These are phyloP conservation scores for Leishmania turanica DNA, from an alignment of 208 protist species.

Conservation along the genomic window DNA sequence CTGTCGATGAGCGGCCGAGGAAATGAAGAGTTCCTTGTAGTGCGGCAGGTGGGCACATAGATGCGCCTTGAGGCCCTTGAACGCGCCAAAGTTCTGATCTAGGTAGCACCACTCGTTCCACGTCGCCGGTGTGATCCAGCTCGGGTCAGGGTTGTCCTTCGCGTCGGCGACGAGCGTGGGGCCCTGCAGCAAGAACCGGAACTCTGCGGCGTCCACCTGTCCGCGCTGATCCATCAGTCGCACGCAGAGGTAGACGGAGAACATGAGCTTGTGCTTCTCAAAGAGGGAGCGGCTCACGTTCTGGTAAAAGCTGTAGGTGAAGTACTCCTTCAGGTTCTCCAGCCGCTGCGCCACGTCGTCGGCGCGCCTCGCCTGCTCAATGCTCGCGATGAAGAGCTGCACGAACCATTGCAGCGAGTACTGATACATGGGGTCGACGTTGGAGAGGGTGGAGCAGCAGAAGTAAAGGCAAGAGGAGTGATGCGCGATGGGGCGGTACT, in stretches of 20 bases:
- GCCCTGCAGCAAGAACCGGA: slow-evolving; percentile 93
- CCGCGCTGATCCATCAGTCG: slow-evolving; percentile 79
- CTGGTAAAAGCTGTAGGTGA: slow-evolving; percentile 97
- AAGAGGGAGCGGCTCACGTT: slow-evolving; percentile 97
- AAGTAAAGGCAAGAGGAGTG: slow-evolving; percentile 98
- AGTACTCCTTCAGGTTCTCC: slow-evolving; percentile 91
- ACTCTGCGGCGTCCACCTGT: slow-evolving; percentile 80
- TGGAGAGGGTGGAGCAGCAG: slow-evolving; percentile 95
- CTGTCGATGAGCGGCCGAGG: slow-evolving; percentile 80
- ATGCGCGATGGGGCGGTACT: slow-evolving; percentile 95
- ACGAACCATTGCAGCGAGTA: slow-evolving; percentile 98
- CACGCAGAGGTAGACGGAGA: slow-evolving; percentile 95
- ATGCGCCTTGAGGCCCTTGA: slow-evolving; percentile 82
- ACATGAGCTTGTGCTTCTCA: slow-evolving; percentile 96
- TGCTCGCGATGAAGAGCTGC: slow-evolving; percentile 93
- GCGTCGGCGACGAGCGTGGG: slow-evolving; percentile 77
- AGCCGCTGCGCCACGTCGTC: slow-evolving; percentile 87
- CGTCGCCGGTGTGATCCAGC: slow-evolving; percentile 94
- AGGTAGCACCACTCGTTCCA: slow-evolving; percentile 95
- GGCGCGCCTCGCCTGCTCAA: slow-evolving; percentile 84
- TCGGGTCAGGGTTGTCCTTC: slow-evolving; percentile 77
- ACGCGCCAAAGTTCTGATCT: slow-evolving; percentile 73
- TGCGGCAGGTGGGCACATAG: slow-evolving; percentile 78
- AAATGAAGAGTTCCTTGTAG: slow-evolving; percentile 94
- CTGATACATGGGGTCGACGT: slow-evolving; percentile 97